A percentile compares a stretch with the other conserved stretches of the same genome.
Evolutionary conservation across 2,329 filamentous ascomycete species (phyloP).

Genomic region (Pezicula radicicola): DNA sequence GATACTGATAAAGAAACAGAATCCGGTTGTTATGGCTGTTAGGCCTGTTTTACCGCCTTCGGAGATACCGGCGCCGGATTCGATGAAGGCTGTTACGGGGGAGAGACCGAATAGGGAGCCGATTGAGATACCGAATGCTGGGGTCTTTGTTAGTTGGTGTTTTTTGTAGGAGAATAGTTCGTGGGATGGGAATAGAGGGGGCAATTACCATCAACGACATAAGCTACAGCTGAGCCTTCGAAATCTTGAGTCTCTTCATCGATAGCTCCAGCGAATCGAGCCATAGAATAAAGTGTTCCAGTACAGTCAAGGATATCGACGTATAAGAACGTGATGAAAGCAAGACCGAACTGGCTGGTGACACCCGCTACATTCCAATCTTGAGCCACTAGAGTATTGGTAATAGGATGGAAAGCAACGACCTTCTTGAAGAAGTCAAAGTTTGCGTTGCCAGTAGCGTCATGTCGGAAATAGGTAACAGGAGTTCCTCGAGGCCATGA

Average conservation of each 20-base stretch:
- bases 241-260: slow-evolving; percentile 82
- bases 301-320: slow-evolving; percentile 85
- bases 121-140: slow-evolving; percentile 64
- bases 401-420: slow-evolving; percentile 76
- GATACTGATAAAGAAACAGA: slow-evolving; percentile 81
- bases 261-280: slow-evolving; percentile 73
- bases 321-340: slow-evolving; percentile 83
- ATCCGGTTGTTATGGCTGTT: slow-evolving; percentile 70
- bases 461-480: slow-evolving; percentile 80
- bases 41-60: slow-evolving; percentile 81
- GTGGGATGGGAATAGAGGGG: neutral
- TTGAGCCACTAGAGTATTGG: slow-evolving; percentile 64
- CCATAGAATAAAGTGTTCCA: slow-evolving; percentile 84
- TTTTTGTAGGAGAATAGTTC: too few species aligned
- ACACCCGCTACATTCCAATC: slow-evolving; percentile 62
- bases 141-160: neutral
- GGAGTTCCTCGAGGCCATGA: slow-evolving; percentile 76
- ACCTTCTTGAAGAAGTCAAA: slow-evolving; percentile 88
- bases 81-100: slow-evolving; percentile 81
- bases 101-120: slow-evolving; percentile 73
- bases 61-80: slow-evolving; percentile 83
- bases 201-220: slow-evolving; percentile 69
- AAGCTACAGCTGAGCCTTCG: slow-evolving; percentile 76
- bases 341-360: slow-evolving; percentile 73
- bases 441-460: slow-evolving; percentile 58